Evolutionary conservation across 176 grass and related monocot species (phyloP), one percentile per base, ranked within the genome.

Genomic region (Pontederia crassipes): DNA sequence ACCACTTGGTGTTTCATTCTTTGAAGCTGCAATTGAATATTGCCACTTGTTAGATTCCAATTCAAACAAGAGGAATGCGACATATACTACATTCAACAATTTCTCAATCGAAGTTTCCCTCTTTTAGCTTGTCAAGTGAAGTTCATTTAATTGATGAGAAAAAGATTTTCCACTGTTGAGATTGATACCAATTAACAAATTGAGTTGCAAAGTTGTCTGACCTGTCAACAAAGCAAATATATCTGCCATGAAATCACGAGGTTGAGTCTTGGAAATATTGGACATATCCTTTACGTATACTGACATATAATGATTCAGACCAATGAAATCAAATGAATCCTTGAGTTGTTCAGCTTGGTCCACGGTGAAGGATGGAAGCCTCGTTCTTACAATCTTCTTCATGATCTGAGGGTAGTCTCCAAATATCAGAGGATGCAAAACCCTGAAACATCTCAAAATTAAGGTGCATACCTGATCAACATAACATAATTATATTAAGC

Each of bases 231-330:
- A 54, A 52, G 72, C 80, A 4, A 71, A 35, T 0, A 85, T 13
- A 45, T 94, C 89, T 8, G 64, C 69, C 40, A 57, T 82, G 61
- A 74, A 88, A 72, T 94, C 89, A 8, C 59, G 59, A 29, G 61
- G 74, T 8, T 35, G 45, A 0, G 32, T 14, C 48, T 76, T 71
- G 4, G 35, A 17, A 8, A 10, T 11, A 35, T 40, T 35, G 0
- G 69, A 64, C 17, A 68, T 68, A 12, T 94, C 81, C 17, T 81
- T 94, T 15, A 79, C 45, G 16, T 88, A 94, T 51, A 75, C 75
- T 0, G 89, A 94, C 0, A 72, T 48, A 57, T 95, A 95, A 48
- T 95, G 82, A 50, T 89, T 89, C 62, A 84, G 28, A n/a, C 80
- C 80, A 29, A 89, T 78, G 68, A 81, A 89, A 76, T 89, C 85